A percentile compares a stretch with the other conserved stretches of the same genome.
These are phyloP conservation scores for Mycena albidolilacea DNA, from an alignment of 768 basidiomycete species.

Conservation along the genomic window DNA sequence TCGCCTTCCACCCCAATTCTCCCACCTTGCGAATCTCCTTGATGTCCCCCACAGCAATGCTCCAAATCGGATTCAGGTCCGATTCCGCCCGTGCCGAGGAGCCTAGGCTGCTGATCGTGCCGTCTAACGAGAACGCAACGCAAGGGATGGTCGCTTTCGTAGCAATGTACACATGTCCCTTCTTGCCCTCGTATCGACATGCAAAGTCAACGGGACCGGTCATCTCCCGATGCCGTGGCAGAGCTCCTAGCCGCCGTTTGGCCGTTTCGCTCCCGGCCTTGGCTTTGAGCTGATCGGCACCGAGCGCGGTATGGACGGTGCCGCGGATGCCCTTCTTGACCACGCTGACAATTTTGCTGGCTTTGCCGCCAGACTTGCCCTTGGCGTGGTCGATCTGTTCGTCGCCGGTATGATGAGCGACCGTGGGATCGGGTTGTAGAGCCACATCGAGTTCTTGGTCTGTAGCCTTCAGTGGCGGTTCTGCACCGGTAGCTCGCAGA, in stretches of 20 bases:
- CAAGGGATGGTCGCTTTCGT: constrained; percentile 29
- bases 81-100: constrained; percentile 21
- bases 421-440: constrained; percentile 23
- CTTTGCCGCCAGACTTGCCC: constrained; percentile 23
- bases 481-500: constrained; percentile 29
- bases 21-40: constrained; percentile 52
- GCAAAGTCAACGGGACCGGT: constrained; percentile 28
- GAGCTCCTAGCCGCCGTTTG: constrained; percentile 23
- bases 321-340: constrained; percentile 29
- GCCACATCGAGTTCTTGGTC: constrained; percentile 27
- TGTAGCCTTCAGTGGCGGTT: constrained; percentile 31
- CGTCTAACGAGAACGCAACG: constrained; percentile 28
- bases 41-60: constrained; percentile 49
- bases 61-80: constrained; percentile 42
- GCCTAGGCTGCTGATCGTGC: constrained; percentile 22
- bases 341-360: constrained; percentile 25
- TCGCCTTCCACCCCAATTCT: constrained; percentile 57
- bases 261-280: constrained; percentile 29
- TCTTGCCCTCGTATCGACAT: constrained; percentile 32
- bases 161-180: constrained; percentile 25
- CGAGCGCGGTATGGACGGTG: constrained; percentile 27
- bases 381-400: constrained; percentile 29
- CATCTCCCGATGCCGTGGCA: constrained; percentile 29
- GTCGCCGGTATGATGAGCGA: constrained; percentile 23
- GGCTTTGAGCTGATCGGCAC: constrained; percentile 30